These are phyloP conservation scores for Glycine soja DNA, from an alignment of 306 rosid species.

Conservation along the genomic window DNA sequence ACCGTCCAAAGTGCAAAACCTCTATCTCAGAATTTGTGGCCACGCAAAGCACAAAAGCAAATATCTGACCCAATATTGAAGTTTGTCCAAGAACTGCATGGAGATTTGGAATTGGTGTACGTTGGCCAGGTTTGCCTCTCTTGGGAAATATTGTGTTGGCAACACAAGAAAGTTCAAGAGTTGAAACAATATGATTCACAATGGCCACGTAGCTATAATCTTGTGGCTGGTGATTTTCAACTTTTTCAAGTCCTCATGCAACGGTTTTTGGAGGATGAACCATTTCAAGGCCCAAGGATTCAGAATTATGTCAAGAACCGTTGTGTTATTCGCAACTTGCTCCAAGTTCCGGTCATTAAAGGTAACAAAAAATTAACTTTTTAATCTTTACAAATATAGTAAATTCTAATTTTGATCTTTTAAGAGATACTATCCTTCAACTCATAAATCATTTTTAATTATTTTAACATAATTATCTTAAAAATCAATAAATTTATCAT, in stretches of 20 bases:
- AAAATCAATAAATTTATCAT: too few relatives aligned
- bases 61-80: slow-evolving; percentile 52
- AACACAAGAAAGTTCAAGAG: slow-evolving; percentile 61
- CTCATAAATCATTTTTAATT: too few relatives aligned
- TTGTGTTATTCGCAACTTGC: slow-evolving; percentile 60
- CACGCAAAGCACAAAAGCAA: slow-evolving; percentile 51
- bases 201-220: slow-evolving; percentile 55
- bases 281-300: slow-evolving; percentile 71
- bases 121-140: slow-evolving; percentile 85
- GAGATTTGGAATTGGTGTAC: slow-evolving; percentile 76
- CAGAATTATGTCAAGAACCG: slow-evolving; percentile 67
- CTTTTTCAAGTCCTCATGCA: slow-evolving; percentile 70
- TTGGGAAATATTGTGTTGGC: slow-evolving; percentile 89
- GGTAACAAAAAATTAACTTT: slow-evolving; percentile 46
- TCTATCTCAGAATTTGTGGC: slow-evolving; percentile 53
- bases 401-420: not conserved
- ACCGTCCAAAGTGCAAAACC: slow-evolving; percentile 37
- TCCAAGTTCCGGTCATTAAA: slow-evolving; percentile 70
- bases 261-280: slow-evolving; percentile 74
- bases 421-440: too few relatives aligned
- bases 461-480: too few relatives aligned
- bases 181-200: slow-evolving; percentile 51
- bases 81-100: slow-evolving; percentile 60
- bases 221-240: slow-evolving; percentile 73
- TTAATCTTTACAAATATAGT: not conserved